These are phyloP conservation scores for Candida methanosorbosa DNA, from an alignment of 805 yeast species.

Conservation along the genomic window DNA sequence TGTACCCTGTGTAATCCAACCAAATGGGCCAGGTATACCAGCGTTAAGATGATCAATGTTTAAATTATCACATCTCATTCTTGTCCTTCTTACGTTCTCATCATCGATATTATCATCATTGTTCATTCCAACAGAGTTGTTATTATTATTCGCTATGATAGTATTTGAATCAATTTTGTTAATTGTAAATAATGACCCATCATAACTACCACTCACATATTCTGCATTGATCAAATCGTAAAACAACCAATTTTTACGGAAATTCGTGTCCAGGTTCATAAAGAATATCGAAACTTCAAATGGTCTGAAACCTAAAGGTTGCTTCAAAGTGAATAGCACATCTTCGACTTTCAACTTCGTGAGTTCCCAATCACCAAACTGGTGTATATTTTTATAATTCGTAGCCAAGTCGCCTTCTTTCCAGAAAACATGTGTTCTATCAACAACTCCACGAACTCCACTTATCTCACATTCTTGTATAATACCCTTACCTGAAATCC, in stretches of 20 bases:
- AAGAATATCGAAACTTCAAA: slow-evolving; percentile 83
- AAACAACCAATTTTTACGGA: slow-evolving; percentile 90
- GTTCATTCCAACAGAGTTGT: background rate
- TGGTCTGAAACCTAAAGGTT: slow-evolving; percentile 75
- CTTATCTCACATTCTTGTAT: slow-evolving; percentile 69
- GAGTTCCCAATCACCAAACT: slow-evolving; percentile 90
- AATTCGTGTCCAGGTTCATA: slow-evolving; percentile 67
- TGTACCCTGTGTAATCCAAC: slow-evolving; percentile 90
- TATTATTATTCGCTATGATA: slow-evolving; percentile 3
- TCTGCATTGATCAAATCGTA: slow-evolving; percentile 81
- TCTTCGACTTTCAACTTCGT: slow-evolving; percentile 79
- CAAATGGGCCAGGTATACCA: slow-evolving; percentile 91
- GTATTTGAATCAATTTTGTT: slow-evolving; percentile 42
- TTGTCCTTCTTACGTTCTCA: slow-evolving; percentile 43
- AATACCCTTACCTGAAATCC: slow-evolving; percentile 88
- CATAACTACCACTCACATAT: slow-evolving; percentile 84
- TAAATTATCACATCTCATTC: slow-evolving; percentile 78
- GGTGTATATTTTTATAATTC: slow-evolving; percentile 61
- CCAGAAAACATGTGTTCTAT: slow-evolving; percentile 83
- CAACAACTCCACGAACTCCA: slow-evolving; percentile 90
- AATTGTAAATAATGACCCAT: slow-evolving; percentile 85
- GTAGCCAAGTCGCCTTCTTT: slow-evolving; percentile 75
- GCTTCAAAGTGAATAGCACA: slow-evolving; percentile 69
- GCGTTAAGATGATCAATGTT: slow-evolving; percentile 83
- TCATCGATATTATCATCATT: slow-evolving; percentile 1